A percentile compares a stretch with the other conserved stretches of the same genome.
Evolutionary conservation across 2,329 filamentous ascomycete genomes (phyloP).

Genomic region (Chalara sp.): DNA sequence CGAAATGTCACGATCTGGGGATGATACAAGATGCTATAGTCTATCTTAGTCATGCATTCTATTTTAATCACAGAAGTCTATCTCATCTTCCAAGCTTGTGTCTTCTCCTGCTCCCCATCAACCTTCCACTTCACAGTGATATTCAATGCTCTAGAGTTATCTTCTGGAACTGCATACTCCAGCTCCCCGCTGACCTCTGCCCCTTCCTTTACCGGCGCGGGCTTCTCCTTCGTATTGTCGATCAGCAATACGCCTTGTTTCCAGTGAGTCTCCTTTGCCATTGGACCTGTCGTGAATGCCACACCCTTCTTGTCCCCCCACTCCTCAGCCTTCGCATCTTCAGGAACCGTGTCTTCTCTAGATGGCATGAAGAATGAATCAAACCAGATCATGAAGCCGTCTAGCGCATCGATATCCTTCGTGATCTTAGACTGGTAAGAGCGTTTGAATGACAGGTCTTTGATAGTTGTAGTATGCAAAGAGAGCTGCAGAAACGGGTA

Average conservation of each 20-base stretch:
- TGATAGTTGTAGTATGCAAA: constrained; percentile 62
- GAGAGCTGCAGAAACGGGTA: constrained; percentile 69
- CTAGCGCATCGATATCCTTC: constrained; percentile 60
- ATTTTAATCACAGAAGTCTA: constrained; percentile 7
- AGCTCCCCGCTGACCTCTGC: constrained; percentile 60
- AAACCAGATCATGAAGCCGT: constrained; percentile 89
- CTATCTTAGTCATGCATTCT: too few species aligned
- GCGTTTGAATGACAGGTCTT: constrained; percentile 70
- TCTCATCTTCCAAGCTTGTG: constrained; percentile 28
- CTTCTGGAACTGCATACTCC: constrained; percentile 61
- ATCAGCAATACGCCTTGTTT: constrained; percentile 73
- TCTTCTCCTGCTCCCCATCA: constrained; percentile 14
- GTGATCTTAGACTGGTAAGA: constrained; percentile 57
- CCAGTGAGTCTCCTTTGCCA: constrained; percentile 79
- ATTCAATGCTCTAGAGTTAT: constrained; percentile 62
- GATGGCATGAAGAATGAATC: constrained; percentile 82
- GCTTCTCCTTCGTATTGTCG: constrained; percentile 42
- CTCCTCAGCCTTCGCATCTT: constrained; percentile 50
- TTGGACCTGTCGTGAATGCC: constrained; percentile 85
- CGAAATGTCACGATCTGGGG: too few species aligned
- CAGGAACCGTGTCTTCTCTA: constrained; percentile 38
- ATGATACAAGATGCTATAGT: too few species aligned
- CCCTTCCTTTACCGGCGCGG: constrained; percentile 42
- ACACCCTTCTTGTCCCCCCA: constrained; percentile 59
- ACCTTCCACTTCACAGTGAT: constrained; percentile 56